Conservation (phyloP, 1,284 basidiomycete genomes). For the Caloboletus firmus region DNA sequence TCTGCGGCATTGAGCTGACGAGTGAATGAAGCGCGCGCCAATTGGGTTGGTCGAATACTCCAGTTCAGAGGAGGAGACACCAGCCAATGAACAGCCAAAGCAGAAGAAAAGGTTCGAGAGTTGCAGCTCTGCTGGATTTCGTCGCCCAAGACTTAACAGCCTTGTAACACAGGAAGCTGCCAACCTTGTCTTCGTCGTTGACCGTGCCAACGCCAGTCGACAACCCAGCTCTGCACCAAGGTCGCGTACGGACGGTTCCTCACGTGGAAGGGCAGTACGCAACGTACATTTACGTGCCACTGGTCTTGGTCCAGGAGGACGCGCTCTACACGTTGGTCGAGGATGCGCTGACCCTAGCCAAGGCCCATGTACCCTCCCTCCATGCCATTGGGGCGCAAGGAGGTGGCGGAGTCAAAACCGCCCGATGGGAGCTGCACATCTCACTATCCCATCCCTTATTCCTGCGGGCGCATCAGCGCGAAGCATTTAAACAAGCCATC, state of each 20-base stretch:
- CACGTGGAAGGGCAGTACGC: constrained; percentile 82
- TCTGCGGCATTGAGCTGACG: neutral
- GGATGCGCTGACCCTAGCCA: constrained; percentile 48
- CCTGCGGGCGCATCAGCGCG: constrained; percentile 72
- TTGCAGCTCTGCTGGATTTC: neutral
- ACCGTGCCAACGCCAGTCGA: constrained; percentile 50
- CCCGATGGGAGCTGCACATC: constrained; percentile 56
- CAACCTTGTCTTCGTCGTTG: constrained; percentile 53
- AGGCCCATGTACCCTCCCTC: constrained; percentile 45
- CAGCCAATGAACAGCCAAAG: constrained; percentile 1
- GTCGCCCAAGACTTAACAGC: constrained; percentile 12
- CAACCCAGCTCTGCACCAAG: constrained; percentile 73
- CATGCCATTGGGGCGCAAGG: constrained; percentile 42
- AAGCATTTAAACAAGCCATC: constrained; percentile 62
- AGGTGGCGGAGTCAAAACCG: neutral
- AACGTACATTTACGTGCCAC: constrained; percentile 69
- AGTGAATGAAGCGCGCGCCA: constrained; percentile 27
- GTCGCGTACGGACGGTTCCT: constrained; percentile 67
- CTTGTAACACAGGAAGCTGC: constrained; percentile 56
- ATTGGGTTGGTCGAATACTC: constrained; percentile 31
- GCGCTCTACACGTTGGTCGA: constrained; percentile 48
- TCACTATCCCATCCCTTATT: constrained; percentile 77
- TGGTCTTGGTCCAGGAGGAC: constrained; percentile 45
- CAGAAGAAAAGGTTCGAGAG: constrained; percentile 32
- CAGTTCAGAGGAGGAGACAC: constrained; percentile 37